Conservation (phyloP, 148 eudicot genomes). For the Diospyros lotus region DNA sequence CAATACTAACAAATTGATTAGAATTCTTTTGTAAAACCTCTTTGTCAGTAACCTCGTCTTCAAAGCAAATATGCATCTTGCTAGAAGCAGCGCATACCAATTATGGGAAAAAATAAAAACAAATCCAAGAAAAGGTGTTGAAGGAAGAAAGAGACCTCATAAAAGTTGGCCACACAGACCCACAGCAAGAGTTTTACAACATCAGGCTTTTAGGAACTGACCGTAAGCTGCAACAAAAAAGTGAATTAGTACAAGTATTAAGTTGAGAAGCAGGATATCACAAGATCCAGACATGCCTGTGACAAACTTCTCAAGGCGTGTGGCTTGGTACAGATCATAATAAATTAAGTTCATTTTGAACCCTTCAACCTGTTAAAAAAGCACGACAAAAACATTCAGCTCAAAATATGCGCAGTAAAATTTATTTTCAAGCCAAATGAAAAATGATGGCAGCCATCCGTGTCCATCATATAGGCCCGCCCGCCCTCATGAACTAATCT, state of each 20-base stretch:
- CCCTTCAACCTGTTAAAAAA: conserved; percentile 60
- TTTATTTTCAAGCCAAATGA: conserved; percentile 9
- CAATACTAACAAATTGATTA: too few relatives aligned
- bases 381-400: not conserved
- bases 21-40: too few relatives aligned
- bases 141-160: too few relatives aligned
- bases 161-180: too few relatives aligned
- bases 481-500: conserved; percentile 74
- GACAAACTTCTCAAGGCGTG: conserved; percentile 79
- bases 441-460: conserved; percentile 64
- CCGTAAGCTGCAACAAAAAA: conserved; percentile 58
- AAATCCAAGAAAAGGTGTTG: too few relatives aligned
- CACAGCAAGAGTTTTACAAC: conserved; percentile 30
- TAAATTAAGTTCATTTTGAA: conserved; percentile 89
- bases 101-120: too few relatives aligned
- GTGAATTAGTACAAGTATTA: not conserved
- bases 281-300: conserved; percentile 40
- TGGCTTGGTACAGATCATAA: conserved; percentile 75
- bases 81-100: too few relatives aligned
- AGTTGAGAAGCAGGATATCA: not conserved
- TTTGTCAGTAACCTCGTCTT: too few relatives aligned
- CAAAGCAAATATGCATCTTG: too few relatives aligned
- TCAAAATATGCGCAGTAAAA: not conserved
- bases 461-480: conserved; percentile 55
- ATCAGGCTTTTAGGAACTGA: conserved; percentile 71